phyloP scores from a whole-genome alignment of 2,329 filamentous ascomycete genomes.

The Colletotrichum tabaci region DNA sequence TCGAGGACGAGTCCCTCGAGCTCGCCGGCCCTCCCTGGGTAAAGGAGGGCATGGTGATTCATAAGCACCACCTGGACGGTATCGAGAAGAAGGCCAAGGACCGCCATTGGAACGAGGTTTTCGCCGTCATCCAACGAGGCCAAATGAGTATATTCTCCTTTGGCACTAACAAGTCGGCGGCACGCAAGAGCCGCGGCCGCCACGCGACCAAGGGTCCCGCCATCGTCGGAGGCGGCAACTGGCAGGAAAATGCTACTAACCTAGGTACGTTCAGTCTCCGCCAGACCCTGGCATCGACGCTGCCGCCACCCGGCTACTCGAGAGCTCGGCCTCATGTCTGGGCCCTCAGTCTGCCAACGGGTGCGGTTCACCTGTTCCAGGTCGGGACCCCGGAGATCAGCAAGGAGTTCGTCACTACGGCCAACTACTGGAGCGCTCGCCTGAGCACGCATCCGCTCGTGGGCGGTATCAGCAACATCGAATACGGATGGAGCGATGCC shows the following conservation, averaged over 20 bases:
- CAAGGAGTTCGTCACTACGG: constrained; percentile 92
- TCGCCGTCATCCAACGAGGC: constrained; percentile 95
- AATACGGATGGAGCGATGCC: constrained; percentile 94
- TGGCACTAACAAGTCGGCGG: constrained; percentile 81
- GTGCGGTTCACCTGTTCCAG: constrained; percentile 98
- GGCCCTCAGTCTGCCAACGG: constrained; percentile 91
- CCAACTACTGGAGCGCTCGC: constrained; percentile 97
- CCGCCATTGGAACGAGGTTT: constrained; percentile 93
- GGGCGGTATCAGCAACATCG: constrained; percentile 95
- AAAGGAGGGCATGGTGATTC: constrained; percentile 95
- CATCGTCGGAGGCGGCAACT: constrained; percentile 94
- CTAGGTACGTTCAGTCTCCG: constrained; percentile 89
- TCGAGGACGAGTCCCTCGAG: constrained; percentile 94
- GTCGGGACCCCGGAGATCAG: constrained; percentile 96
- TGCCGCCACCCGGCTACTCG: constrained; percentile 94
- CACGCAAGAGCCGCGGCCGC: constrained; percentile 73
- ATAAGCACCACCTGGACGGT: constrained; percentile 95
- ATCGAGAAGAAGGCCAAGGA: constrained; percentile 94
- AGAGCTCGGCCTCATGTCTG: constrained; percentile 92
- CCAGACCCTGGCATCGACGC: constrained; percentile 90
- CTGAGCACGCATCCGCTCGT: constrained; percentile 93
- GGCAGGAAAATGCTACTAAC: constrained; percentile 96
- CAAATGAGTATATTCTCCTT: constrained; percentile 97
- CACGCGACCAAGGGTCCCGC: constrained; percentile 68
- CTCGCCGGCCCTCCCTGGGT: constrained; percentile 97